Evolutionary conservation across 768 basidiomycete genomes (phyloP).

Genomic region (Lepiota brunneoincarnata): DNA sequence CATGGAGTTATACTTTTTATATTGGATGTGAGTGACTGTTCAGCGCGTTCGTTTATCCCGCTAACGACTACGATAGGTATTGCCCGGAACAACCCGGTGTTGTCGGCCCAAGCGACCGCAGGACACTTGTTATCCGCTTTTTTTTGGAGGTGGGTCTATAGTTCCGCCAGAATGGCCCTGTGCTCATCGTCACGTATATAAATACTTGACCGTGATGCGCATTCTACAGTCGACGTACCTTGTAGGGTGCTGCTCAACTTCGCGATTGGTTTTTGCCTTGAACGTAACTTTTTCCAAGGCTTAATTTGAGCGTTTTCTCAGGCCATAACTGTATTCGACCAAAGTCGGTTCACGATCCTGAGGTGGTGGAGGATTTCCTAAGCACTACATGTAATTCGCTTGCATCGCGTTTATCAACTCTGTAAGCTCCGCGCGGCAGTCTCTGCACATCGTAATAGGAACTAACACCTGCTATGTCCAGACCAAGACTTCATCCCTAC

Average conservation of each 20-base stretch:
- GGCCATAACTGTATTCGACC: constrained; percentile 88
- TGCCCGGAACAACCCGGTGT: constrained; percentile 72
- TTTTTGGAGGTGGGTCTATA: constrained; percentile 73
- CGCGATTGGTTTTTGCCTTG: constrained; percentile 35
- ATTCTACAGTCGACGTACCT: constrained; percentile 87
- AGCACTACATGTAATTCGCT: no score
- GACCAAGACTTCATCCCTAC: constrained; percentile 89
- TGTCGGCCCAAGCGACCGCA: constrained; percentile 60
- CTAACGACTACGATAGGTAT: no score
- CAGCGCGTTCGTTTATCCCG: not conserved
- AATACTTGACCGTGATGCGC: constrained; percentile 81
- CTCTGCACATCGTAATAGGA: no score
- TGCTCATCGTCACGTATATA: constrained; percentile 43
- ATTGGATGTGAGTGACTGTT: constrained; percentile 79
- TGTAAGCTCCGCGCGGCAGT: no score
- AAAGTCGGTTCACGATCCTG: no score
- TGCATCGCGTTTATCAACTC: no score
- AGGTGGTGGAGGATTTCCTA: no score
- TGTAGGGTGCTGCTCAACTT: constrained; percentile 83
- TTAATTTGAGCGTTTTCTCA: constrained; percentile 20
- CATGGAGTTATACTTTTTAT: constrained; percentile 97
- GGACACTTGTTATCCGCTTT: constrained; percentile 75
- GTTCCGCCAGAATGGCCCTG: not conserved
- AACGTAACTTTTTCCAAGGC: not conserved
- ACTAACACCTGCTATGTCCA: no score